Conservation (phyloP, 2,329 filamentous ascomycete genomes). For the Clonostachys byssicola region DNA sequence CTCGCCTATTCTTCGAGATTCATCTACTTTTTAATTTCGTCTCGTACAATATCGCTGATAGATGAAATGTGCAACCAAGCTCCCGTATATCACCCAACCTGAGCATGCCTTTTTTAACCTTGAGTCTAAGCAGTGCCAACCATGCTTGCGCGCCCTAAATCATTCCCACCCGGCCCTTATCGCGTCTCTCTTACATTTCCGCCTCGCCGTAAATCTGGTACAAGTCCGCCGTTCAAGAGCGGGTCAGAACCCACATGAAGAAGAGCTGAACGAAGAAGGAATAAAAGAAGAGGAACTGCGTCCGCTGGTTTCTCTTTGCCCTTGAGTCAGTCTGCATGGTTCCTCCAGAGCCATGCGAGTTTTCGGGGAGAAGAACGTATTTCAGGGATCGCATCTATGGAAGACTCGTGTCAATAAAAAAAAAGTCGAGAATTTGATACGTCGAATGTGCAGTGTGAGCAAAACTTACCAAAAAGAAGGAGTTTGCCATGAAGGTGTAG, state of each 20-base stretch:
- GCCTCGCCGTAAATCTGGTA: neutral
- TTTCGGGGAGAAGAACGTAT: constrained; percentile 92
- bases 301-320: constrained; percentile 80
- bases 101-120: neutral
- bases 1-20: too few relatives aligned
- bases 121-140: neutral
- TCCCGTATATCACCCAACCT: neutral
- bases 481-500: constrained; percentile 92
- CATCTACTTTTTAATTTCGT: too few relatives aligned
- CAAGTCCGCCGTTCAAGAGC: constrained; percentile 22
- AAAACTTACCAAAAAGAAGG: constrained; percentile 79
- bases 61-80: neutral
- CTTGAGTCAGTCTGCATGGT: constrained; percentile 71
- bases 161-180: too few relatives aligned
- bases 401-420: neutral
- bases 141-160: neutral
- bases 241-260: constrained; percentile 79
- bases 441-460: neutral
- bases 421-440: neutral
- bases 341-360: constrained; percentile 58
- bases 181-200: too few relatives aligned
- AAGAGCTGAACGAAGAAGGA: constrained; percentile 90
- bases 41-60: too few relatives aligned
- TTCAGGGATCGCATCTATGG: constrained; percentile 83
- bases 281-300: constrained; percentile 90